Evolutionary conservation across 441 rosid genomes (phyloP), one percentile per base, ranked within the genome.

Genomic region (Pelargonium fulgidum): DNA sequence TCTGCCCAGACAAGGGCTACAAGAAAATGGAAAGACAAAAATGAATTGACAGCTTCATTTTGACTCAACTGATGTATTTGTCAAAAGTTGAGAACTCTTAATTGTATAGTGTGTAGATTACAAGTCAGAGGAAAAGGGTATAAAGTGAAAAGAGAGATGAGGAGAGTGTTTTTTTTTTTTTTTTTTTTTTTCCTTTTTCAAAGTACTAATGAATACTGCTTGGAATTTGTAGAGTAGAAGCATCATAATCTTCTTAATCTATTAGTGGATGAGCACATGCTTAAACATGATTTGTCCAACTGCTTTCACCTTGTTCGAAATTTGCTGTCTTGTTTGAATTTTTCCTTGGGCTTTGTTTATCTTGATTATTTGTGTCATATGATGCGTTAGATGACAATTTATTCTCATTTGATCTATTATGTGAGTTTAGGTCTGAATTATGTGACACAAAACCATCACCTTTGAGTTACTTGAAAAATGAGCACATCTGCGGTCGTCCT

Each of bases 401-500:
- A 7, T 62, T 14, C 44, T 26, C 42, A 10, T n/a, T n/a, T n/a
- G n/a, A n/a, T 67, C 3, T 66, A 6, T 52, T 26, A 26, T 70
- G 65, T 73, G 70, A 64, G 54, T 80, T 78, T 80, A 91, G 97
- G 82, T 82, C 91, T 24, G 94, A 81, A 75, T 72, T 89, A 64
- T 91, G 97, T 82, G 74, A 84, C 67, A 87, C 87, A 11, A 85
- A 93, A 77, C 84, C 90, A 16, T 88, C 87, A 3, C 76, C 85
- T 65, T 9, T 71, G 75, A 75, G 79, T 74, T 91, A 93, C 81
- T 68, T 85, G 82, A 84, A 79, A 81, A 85, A 88, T 71, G 98
- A 93, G 74, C 97, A 93, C 78, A 86, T 89, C 61, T 93, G 98
- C 48, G 98, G 98, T 54, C 85, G 97, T 73, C 97, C 97, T 65